phyloP scores from a whole-genome alignment of 768 basidiomycete genomes.

The Lentinula lateritia region DNA sequence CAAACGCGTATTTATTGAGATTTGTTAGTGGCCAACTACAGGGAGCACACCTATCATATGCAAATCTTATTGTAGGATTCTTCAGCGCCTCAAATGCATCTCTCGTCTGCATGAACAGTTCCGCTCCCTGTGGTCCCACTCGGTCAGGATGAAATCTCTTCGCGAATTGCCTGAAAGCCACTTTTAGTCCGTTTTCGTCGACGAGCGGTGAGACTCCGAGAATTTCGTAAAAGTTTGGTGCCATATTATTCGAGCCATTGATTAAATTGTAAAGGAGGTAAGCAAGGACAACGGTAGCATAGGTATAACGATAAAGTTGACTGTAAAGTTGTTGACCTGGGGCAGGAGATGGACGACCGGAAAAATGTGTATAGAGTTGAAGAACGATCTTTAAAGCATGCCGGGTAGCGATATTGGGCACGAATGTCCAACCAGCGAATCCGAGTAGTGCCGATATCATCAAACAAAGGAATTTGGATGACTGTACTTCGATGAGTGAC shows the following conservation, averaged over 20 bases:
- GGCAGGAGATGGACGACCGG: slow-evolving; percentile 30
- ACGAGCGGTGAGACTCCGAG: slow-evolving; percentile 58
- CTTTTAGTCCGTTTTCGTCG: slow-evolving; percentile 63
- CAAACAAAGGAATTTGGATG: not conserved
- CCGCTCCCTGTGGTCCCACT: slow-evolving; percentile 50
- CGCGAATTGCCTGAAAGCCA: slow-evolving; percentile 72
- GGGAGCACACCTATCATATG: slow-evolving; percentile 68
- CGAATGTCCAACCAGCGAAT: slow-evolving; percentile 58
- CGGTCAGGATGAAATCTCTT: slow-evolving; percentile 74
- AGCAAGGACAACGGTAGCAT: slow-evolving; percentile 54
- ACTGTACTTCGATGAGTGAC: not conserved
- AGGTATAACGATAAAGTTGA: slow-evolving; percentile 60
- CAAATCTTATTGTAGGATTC: slow-evolving; percentile 73
- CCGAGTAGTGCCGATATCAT: slow-evolving; percentile 24
- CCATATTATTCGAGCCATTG: slow-evolving; percentile 48
- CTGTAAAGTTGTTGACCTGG: slow-evolving; percentile 38
- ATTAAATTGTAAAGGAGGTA: slow-evolving; percentile 66
- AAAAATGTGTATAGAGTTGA: slow-evolving; percentile 22
- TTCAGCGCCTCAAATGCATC: slow-evolving; percentile 77
- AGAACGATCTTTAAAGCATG: slow-evolving; percentile 45
- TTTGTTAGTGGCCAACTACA: not conserved
- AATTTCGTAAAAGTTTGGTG: slow-evolving; percentile 75
- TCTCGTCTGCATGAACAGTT: slow-evolving; percentile 63
- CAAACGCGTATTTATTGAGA: not conserved
- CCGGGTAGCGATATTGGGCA: slow-evolving; percentile 59